Percentiles rank a stretch among this genome's conserved stretches.
Evolutionary conservation across 805 yeast species (phyloP).

Genomic region (Spathaspora passalidarum): DNA sequence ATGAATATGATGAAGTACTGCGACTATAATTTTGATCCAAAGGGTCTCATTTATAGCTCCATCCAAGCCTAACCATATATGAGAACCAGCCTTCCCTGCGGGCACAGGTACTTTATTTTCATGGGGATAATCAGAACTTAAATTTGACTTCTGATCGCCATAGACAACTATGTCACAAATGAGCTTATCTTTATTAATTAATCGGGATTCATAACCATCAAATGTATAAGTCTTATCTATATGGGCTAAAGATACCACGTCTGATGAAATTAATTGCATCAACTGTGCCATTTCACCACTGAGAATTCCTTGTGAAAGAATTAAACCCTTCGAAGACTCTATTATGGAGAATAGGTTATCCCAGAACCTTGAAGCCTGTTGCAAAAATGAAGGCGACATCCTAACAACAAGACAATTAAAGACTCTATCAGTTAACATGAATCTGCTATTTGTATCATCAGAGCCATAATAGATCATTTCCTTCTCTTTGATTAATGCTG

Average conservation of each 20-base stretch:
- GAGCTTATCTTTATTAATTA: slow-evolving; percentile 62
- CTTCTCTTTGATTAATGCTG: slow-evolving; percentile 50
- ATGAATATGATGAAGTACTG: slow-evolving; percentile 36
- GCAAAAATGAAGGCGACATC: slow-evolving; percentile 28
- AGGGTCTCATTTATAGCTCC: slow-evolving; percentile 57
- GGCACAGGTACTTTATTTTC: slow-evolving; percentile 45
- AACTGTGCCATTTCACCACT: slow-evolving; percentile 64
- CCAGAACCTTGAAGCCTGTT: slow-evolving; percentile 46
- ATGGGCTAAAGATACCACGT: slow-evolving; percentile 42
- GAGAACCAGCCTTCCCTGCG: slow-evolving; percentile 57
- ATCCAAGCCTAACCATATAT: slow-evolving; percentile 66
- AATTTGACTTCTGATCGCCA: slow-evolving; percentile 13
- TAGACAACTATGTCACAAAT: slow-evolving; percentile 58
- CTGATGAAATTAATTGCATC: slow-evolving; percentile 49
- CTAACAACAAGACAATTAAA: slow-evolving; percentile 17
- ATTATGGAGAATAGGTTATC: slow-evolving; percentile 39
- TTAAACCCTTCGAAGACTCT: slow-evolving; percentile 49
- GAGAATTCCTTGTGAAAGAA: slow-evolving; percentile 52
- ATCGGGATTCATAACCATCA: slow-evolving; percentile 71
- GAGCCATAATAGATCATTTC: slow-evolving; percentile 51
- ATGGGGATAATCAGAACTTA: slow-evolving; percentile 7
- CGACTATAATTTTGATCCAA: slow-evolving; percentile 57
- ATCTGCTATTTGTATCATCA: slow-evolving; percentile 41
- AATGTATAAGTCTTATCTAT: slow-evolving; percentile 54
- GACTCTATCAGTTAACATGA: slow-evolving; percentile 54